Percentiles rank a stretch among this genome's conserved stretches.
phyloP scores from a whole-genome alignment of 192 early-diverging fungal genomes.

The Coemansia sp. region DNA sequence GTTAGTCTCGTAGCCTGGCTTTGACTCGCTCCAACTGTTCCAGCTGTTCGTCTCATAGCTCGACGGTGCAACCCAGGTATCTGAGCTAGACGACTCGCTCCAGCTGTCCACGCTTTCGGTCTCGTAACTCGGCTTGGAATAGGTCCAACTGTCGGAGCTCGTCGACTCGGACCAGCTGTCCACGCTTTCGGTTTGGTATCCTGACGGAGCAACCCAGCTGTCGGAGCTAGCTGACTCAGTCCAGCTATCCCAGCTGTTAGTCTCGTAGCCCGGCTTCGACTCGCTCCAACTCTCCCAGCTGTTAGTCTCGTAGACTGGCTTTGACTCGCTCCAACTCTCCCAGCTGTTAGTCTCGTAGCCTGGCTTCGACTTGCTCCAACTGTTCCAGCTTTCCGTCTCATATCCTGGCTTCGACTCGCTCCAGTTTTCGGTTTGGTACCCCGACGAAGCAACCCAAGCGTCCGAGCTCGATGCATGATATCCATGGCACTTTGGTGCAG shows the following conservation, averaged over 20 bases:
- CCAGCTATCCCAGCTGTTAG: neutral
- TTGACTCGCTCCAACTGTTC: neutral
- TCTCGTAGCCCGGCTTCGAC: neutral
- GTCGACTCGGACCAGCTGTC: neutral
- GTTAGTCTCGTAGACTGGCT: neutral
- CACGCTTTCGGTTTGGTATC: neutral
- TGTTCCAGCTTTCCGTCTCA: too few species aligned
- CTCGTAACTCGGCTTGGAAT: neutral
- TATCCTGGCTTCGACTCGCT: neutral
- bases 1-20: neutral
- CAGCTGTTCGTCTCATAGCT: too few species aligned
- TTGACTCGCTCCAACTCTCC: neutral
- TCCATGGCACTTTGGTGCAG: too few species aligned
- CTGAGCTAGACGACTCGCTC: neutral
- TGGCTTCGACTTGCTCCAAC: neutral
- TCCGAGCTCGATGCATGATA: slow-evolving; percentile 1
- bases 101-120: neutral
- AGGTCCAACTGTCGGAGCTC: neutral
- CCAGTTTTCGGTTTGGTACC: neutral
- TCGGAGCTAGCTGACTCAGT: neutral
- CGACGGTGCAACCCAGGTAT: neutral
- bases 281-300: neutral
- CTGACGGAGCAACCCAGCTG: neutral
- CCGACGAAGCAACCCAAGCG: neutral
- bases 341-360: neutral